These are phyloP conservation scores for Xylaria sp. DNA, from an alignment of 2,329 filamentous ascomycete genomes.

Conservation along the genomic window DNA sequence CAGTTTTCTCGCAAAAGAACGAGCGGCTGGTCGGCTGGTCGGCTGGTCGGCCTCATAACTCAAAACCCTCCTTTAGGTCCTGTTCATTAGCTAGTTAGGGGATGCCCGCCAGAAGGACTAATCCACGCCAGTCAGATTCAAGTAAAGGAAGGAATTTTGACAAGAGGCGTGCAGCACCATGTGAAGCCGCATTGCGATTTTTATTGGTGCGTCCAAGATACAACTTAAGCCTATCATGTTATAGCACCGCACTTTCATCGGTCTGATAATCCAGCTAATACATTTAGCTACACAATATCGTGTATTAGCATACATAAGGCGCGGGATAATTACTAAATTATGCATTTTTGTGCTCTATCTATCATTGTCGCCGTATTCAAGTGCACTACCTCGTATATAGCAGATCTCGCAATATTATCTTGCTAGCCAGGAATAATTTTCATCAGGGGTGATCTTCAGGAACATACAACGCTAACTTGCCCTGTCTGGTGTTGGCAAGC, in stretches of 20 bases:
- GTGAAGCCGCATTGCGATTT: constrained; percentile 13
- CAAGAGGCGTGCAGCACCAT: constrained; percentile 15
- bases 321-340: neutral
- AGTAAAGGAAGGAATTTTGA: constrained; percentile 8
- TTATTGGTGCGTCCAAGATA: constrained; percentile 18
- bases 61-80: neutral
- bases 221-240: constrained; percentile 17
- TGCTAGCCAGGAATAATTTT: constrained; percentile 9
- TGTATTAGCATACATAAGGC: neutral
- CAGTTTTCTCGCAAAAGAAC: constrained; percentile 15
- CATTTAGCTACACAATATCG: neutral
- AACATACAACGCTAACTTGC: constrained; percentile 28
- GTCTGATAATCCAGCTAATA: neutral
- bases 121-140: neutral
- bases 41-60: neutral
- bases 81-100: constrained; percentile 1
- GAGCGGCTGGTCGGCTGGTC: neutral
- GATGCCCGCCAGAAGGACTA: neutral
- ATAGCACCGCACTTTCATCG: neutral
- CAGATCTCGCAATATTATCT: constrained; percentile 13
- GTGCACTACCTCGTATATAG: neutral
- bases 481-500: constrained; percentile 2
- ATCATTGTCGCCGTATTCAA: constrained; percentile 12
- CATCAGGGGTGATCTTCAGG: constrained; percentile 28
- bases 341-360: neutral